Conservation (phyloP, 169 alveolate genomes). For the Plasmodium sp. region DNA sequence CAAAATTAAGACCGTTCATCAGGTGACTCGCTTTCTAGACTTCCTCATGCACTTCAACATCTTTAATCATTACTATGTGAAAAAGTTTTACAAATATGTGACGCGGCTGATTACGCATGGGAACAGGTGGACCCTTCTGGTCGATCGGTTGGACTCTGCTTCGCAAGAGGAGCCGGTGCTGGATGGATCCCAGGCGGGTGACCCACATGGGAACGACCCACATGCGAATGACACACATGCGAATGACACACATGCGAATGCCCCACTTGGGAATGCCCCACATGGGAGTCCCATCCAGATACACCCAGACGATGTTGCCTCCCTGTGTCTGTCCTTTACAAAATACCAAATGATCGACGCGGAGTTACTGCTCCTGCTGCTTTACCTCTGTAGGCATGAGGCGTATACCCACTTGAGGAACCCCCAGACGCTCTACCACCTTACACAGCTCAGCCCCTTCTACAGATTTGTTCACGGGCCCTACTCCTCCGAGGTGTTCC, state of each 20-base stretch:
- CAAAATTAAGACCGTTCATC: not conserved
- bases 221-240: too few relatives aligned
- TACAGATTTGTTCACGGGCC: conserved; percentile 1
- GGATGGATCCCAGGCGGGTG: not conserved
- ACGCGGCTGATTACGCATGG: not conserved
- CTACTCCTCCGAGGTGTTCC: not conserved
- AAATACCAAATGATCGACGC: conserved; percentile 26
- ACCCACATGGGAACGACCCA: not conserved
- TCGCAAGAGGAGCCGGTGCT: not conserved
- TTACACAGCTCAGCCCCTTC: not conserved
- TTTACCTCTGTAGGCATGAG: conserved; percentile 7
- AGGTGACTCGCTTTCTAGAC: conserved; percentile 24
- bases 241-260: too few relatives aligned
- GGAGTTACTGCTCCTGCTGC: not conserved
- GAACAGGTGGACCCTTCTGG: not conserved
- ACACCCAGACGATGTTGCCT: not conserved
- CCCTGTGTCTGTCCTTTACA: conserved; percentile 3
- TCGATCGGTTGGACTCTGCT: not conserved
- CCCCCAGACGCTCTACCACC: not conserved
- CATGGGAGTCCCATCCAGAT: not conserved
- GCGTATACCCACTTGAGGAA: not conserved
- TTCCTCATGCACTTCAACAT: conserved; percentile 40
- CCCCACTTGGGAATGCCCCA: not conserved
- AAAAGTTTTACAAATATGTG: conserved; percentile 38
- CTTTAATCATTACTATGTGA: conserved; percentile 31